Evolutionary conservation across 1,284 basidiomycete species (phyloP), one percentile per base, ranked within the genome.

Genomic region (Coniferiporia sulphurascens): DNA sequence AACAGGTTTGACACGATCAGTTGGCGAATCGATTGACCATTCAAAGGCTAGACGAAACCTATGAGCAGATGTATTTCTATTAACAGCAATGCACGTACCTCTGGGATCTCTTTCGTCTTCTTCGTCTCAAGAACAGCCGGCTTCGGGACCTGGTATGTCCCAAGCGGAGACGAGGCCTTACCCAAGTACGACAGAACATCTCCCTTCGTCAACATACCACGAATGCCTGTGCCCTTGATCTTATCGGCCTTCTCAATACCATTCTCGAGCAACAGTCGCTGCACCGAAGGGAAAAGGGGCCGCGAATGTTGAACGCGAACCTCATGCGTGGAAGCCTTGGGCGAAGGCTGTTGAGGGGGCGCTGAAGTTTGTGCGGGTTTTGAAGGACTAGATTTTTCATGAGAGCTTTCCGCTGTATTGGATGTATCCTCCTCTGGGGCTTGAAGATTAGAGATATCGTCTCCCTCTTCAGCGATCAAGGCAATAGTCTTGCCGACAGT

Each of bases 381-480:
- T 65, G 48, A 66, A 62, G 63, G 61, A 56, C 53, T 67, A 62
- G 65, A 63, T 60, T 8, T 63, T 32, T 58, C 56, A 2, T 63
- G 50, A 59, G 72, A 60, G 5, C 72, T 55, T 67, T 65, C 34
- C 50, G 65, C 60, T 27, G 68, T 64, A 61, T 67, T 52, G 55
- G 66, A 62, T 17, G 70, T 57, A 41, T 79, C 76, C 62, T 89
- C 83, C 63, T 81, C 78, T 1, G 92, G 90, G 8, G 82, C 76
- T 67, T 95, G 83, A 43, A 95, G 82, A 68, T 90, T 89, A 59
- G 91, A 87, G 59, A 98, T 86, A 71, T 98, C 91, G 72, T 98
- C 96, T 2, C 95, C 95, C 72, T 98, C 93, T 73, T 98, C 95
- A n/a, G 91, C 95, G 12, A 96, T 81, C 56, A 99, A 80, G 15